These are phyloP conservation scores for Termitomyces sp. DNA, from an alignment of 768 basidiomycete species.

Conservation along the genomic window DNA sequence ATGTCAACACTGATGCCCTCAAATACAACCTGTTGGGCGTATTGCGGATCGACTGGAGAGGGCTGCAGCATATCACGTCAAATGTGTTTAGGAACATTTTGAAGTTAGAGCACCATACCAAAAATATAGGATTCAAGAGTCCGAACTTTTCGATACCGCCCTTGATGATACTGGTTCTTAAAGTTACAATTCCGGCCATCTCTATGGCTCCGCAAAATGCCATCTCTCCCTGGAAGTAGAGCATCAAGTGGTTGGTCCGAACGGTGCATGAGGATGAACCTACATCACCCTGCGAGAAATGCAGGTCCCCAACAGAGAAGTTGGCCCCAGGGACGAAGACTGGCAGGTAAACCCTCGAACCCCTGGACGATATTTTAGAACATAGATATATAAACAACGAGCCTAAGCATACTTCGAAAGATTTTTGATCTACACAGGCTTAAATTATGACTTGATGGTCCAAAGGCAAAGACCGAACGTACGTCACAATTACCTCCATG, in stretches of 20 bases:
- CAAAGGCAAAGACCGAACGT: constrained; percentile 14
- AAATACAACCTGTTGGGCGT: constrained; percentile 72
- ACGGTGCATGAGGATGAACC: neutral
- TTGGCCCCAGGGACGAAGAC: constrained; percentile 76
- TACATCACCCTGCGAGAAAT: constrained; percentile 77
- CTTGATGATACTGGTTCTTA: constrained; percentile 69
- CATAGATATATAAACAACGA: neutral
- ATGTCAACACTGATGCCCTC: constrained; percentile 72
- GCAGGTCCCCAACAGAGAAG: constrained; percentile 72
- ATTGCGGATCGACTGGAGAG: constrained; percentile 70
- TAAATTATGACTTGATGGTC: neutral
- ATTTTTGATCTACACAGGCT: constrained; percentile 58
- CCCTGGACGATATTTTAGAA: constrained; percentile 27
- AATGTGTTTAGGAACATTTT: neutral
- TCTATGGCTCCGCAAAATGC: constrained; percentile 78
- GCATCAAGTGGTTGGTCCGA: neutral
- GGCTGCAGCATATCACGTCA: constrained; percentile 36
- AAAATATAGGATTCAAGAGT: constrained; percentile 69
- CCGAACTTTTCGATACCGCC: constrained; percentile 71
- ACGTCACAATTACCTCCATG: constrained; percentile 79
- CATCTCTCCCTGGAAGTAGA: constrained; percentile 49
- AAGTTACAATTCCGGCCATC: constrained; percentile 74
- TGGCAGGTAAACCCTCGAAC: constrained; percentile 71
- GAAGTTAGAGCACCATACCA: constrained; percentile 33
- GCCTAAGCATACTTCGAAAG: constrained; percentile 44